phyloP scores from a whole-genome alignment of 2,329 filamentous ascomycete species.

The Tolypocladium ovalisporum region DNA sequence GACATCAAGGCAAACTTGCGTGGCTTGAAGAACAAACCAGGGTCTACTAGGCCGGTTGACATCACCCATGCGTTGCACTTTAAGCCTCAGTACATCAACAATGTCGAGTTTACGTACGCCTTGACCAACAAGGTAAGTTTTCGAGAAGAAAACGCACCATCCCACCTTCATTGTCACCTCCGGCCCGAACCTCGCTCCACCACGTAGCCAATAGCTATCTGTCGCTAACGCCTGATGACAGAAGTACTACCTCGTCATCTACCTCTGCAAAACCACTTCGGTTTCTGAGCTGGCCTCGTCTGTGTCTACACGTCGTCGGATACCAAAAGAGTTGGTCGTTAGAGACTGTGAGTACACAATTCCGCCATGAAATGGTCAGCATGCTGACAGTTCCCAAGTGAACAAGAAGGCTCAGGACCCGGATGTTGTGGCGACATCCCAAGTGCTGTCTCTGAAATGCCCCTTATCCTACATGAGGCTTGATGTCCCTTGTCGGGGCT shows the following conservation, averaged over 20 bases:
- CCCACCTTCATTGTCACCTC: not conserved
- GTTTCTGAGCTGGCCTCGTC: slow-evolving; percentile 60
- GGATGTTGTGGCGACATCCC: slow-evolving; percentile 82
- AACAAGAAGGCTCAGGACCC: slow-evolving; percentile 70
- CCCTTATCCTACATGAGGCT: slow-evolving; percentile 82
- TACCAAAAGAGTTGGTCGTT: slow-evolving; percentile 73
- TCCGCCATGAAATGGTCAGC: not conserved
- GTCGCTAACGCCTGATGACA: slow-evolving; percentile 22
- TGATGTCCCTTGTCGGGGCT: slow-evolving; percentile 65
- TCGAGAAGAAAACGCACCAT: not conserved
- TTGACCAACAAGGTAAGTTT: slow-evolving; percentile 72
- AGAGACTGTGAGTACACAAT: slow-evolving; percentile 56
- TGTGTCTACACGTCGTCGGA: slow-evolving; percentile 57
- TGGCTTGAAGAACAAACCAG: slow-evolving; percentile 90
- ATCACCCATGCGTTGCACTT: slow-evolving; percentile 69
- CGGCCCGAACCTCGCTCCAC: not conserved
- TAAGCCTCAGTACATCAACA: slow-evolving; percentile 62
- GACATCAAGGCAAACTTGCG: slow-evolving; percentile 90
- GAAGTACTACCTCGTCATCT: slow-evolving; percentile 64
- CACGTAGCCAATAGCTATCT: not conserved
- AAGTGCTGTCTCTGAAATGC: slow-evolving; percentile 83
- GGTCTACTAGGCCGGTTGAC: slow-evolving; percentile 87
- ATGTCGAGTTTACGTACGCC: slow-evolving; percentile 80
- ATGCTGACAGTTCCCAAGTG: slow-evolving; percentile 39
- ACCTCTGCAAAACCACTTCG: slow-evolving; percentile 63